A percentile compares a stretch with the other conserved stretches of the same genome.
These are phyloP conservation scores for Penicillium brevicompactum DNA, from an alignment of 2,329 filamentous ascomycete species.

Conservation along the genomic window DNA sequence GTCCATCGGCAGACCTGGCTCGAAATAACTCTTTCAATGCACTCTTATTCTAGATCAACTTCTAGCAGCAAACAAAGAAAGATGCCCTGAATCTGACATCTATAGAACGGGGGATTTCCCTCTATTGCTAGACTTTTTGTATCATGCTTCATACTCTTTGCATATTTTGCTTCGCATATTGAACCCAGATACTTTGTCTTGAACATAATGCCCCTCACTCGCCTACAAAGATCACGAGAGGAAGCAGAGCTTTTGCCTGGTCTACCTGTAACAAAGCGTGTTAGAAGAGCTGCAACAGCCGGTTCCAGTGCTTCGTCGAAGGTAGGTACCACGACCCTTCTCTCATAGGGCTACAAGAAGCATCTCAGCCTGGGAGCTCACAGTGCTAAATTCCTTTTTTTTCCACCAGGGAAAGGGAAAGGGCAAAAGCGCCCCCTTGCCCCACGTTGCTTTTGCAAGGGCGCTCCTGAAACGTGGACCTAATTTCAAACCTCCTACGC, in stretches of 20 bases:
- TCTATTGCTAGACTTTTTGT: no score
- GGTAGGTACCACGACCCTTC: neutral
- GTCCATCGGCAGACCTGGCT: no score
- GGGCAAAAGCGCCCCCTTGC: neutral
- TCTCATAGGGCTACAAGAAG: neutral
- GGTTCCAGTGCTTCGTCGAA: neutral
- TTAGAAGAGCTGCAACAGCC: neutral
- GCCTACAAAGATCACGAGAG: neutral
- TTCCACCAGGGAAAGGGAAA: neutral
- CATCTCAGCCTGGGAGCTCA: no score
- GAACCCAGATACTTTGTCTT: no score
- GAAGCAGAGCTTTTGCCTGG: neutral
- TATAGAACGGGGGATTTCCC: no score
- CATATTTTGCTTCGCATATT: no score
- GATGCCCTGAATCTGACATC: no score
- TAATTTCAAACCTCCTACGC: neutral
- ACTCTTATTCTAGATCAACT: no score
- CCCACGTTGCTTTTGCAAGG: neutral
- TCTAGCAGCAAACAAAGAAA: no score
- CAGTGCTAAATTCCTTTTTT: neutral
- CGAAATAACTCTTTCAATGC: no score
- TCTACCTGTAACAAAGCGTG: neutral
- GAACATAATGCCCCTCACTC: neutral
- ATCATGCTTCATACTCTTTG: no score
- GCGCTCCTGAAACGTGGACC: neutral